Evolutionary conservation across 257 asterid species (phyloP).

Genomic region (Euphrasia confusa): DNA sequence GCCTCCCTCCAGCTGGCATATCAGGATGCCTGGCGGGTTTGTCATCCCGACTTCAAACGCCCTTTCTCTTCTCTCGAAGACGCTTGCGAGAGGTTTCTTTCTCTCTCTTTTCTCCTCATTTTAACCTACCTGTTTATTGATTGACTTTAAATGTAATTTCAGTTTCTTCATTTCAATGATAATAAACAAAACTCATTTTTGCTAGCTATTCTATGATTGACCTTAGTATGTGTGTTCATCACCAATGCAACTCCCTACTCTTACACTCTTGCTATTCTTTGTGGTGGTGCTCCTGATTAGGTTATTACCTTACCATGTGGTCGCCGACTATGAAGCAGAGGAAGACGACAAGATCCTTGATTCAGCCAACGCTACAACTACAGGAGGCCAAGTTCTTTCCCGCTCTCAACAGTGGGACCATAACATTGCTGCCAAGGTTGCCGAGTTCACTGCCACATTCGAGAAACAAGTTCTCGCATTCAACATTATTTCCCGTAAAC

Average conservation of each 20-base stretch:
- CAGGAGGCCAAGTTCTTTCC: constrained; percentile 81
- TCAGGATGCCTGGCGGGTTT: constrained; percentile 99
- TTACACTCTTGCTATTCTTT: too few species aligned
- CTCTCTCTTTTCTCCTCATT: background rate
- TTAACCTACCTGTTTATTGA: background rate
- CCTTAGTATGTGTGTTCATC: too few species aligned
- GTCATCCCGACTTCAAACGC: constrained; percentile 90
- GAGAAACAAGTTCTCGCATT: constrained; percentile 98
- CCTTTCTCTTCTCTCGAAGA: constrained; percentile 90
- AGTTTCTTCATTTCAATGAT: background rate
- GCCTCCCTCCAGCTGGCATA: constrained; percentile 83
- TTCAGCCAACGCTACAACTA: constrained; percentile 47
- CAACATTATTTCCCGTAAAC: constrained; percentile 77
- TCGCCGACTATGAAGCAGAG: constrained; percentile 99
- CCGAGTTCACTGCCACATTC: constrained; percentile 93
- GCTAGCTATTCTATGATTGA: background rate
- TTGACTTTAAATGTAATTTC: background rate
- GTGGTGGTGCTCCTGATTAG: constrained; percentile 30
- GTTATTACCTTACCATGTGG: constrained; percentile 96
- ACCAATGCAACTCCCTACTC: too few species aligned
- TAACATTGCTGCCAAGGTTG: constrained; percentile 88
- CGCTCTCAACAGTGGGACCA: constrained; percentile 99
- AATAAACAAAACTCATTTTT: background rate
- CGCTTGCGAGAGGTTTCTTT: constrained; percentile 76
- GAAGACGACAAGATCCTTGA: constrained; percentile 98